These are phyloP conservation scores for Cicer bijugum DNA, from an alignment of 306 rosid genomes.

Conservation along the genomic window DNA sequence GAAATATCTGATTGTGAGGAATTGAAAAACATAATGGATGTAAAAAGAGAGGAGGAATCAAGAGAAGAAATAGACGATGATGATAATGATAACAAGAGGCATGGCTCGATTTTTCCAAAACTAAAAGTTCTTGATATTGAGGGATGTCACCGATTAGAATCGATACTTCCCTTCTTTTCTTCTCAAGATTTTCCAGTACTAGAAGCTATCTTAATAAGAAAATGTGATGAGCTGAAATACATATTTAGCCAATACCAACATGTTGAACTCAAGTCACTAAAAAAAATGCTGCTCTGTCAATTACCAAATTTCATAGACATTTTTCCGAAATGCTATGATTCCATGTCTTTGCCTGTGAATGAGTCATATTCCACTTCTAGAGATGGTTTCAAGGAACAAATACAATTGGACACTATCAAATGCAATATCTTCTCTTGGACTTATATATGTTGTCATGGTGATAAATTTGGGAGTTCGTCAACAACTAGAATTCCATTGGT, in stretches of 20 bases:
- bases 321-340: neutral
- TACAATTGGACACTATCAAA: neutral
- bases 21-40: slow-evolving; percentile 6
- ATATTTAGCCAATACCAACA: slow-evolving; percentile 17
- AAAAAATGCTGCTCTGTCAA: accelerated
- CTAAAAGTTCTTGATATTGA: neutral
- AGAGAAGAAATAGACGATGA: no score
- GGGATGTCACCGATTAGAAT: neutral
- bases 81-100: neutral
- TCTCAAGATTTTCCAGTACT: neutral
- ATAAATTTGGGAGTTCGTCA: neutral
- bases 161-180: neutral
- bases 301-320: neutral
- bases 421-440: neutral
- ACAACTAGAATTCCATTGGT: neutral
- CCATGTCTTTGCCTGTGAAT: neutral
- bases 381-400: neutral
- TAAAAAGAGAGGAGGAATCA: neutral
- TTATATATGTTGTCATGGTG: neutral
- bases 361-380: neutral
- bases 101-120: neutral
- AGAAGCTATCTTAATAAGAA: neutral
- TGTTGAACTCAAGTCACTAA: neutral
- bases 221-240: neutral
- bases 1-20: neutral